A percentile compares a stretch with the other conserved stretches of the same genome.
Evolutionary conservation across 139 green algal species (phyloP).

Genomic region (Gonium pectorale): DNA sequence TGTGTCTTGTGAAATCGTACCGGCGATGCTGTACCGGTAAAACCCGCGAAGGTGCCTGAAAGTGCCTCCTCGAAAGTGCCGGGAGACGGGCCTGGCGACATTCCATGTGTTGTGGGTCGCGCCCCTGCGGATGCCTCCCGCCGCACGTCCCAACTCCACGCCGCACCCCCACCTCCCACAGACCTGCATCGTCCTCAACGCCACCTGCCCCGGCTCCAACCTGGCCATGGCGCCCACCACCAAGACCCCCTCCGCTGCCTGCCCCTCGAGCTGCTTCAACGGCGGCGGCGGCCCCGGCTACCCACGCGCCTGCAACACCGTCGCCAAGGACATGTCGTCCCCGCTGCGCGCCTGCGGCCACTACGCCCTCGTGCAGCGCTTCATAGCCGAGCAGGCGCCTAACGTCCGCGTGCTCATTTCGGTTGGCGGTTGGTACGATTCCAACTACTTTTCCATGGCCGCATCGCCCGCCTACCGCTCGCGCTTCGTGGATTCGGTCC

Average conservation of each 20-base stretch:
- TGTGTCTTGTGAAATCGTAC: too few relatives aligned
- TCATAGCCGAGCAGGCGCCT: neutral
- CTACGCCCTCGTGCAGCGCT: constrained; percentile 11
- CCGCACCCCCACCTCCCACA: too few relatives aligned
- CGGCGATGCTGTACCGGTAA: too few relatives aligned
- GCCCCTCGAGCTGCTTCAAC: constrained; percentile 12
- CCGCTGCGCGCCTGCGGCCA: constrained; percentile 16
- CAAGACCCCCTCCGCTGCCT: neutral
- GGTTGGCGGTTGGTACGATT: constrained; percentile 31
- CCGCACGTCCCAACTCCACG: too few relatives aligned
- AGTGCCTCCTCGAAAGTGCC: too few relatives aligned
- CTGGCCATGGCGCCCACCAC: neutral
- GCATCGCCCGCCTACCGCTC: neutral
- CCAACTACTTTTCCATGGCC: constrained; percentile 8
- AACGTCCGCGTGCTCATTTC: constrained; percentile 3
- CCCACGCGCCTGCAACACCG: constrained; percentile 20
- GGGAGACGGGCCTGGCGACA: too few relatives aligned
- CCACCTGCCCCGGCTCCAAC: neutral
- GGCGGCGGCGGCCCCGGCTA: neutral
- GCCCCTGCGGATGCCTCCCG: too few relatives aligned
- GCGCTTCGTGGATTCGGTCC: neutral
- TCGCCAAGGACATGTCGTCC: neutral
- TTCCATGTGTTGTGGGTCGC: too few relatives aligned
- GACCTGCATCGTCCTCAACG: neutral
- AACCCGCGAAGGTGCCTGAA: too few relatives aligned